These are phyloP conservation scores for Mortierella sp. DNA, from an alignment of 371 early-diverging fungal genomes.

Conservation along the genomic window DNA sequence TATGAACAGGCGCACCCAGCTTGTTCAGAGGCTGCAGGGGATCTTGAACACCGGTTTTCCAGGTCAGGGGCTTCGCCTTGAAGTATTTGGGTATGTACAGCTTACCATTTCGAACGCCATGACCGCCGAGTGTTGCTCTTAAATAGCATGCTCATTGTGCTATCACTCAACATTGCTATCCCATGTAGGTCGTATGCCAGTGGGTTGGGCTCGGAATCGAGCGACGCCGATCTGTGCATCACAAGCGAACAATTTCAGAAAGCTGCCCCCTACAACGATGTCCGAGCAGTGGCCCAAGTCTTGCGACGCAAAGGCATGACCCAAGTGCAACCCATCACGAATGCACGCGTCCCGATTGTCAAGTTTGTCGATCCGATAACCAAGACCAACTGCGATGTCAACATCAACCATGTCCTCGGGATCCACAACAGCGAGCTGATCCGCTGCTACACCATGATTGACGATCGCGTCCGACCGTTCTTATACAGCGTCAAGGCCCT, in stretches of 20 bases:
- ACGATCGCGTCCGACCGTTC: conserved; percentile 80
- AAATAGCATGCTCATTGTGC: background rate
- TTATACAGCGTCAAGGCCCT: conserved; percentile 74
- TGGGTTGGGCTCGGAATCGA: conserved; percentile 45
- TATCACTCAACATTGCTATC: background rate
- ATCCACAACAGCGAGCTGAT: conserved; percentile 82
- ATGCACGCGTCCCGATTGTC: conserved; percentile 52
- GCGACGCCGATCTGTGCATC: conserved; percentile 54
- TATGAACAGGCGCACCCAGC: conserved; percentile 14
- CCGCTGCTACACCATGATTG: conserved; percentile 76
- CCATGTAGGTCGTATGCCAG: conserved; percentile 35
- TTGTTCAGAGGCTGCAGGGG: conserved; percentile 27
- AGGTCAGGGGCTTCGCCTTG: conserved; percentile 10
- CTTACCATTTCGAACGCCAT: too few species aligned
- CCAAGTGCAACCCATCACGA: conserved; percentile 23
- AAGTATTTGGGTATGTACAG: conserved; percentile 39
- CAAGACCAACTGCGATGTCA: conserved; percentile 70
- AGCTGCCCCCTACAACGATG: conserved; percentile 25
- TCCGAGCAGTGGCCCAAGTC: conserved; percentile 18
- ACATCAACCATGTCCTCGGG: conserved; percentile 81
- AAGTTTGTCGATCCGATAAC: conserved; percentile 45
- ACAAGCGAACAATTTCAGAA: conserved; percentile 26
- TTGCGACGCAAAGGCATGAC: conserved; percentile 35
- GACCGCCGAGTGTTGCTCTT: background rate
- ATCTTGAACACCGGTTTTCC: conserved; percentile 32